Conservation (phyloP, 2,329 filamentous ascomycete genomes). For the Stagonosporopsis cucurbitacearum region DNA sequence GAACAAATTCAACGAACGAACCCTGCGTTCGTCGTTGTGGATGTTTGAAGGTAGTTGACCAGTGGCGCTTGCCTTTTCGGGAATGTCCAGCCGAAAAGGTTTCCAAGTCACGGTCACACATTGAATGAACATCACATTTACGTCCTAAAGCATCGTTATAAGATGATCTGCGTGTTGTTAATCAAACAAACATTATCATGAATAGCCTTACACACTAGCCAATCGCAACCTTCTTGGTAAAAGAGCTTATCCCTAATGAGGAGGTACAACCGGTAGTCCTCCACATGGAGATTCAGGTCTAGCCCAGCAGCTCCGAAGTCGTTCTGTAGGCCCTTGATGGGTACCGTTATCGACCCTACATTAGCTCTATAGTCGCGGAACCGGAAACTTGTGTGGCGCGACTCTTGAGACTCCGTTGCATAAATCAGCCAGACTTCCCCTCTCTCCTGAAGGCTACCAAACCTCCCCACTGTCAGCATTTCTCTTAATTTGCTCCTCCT, state of each 20-base stretch:
- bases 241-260: conserved; percentile 6
- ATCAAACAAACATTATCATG: background rate
- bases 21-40: background rate
- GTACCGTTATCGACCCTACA: conserved; percentile 17
- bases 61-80: background rate
- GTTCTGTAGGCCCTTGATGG: conserved; percentile 5
- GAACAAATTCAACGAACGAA: background rate
- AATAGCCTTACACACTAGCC: background rate
- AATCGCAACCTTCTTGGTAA: background rate
- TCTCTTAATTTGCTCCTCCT: background rate
- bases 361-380: conserved; percentile 15
- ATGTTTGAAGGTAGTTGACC: background rate
- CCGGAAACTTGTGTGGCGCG: conserved; percentile 7
- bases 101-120: background rate
- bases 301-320: background rate
- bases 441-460: background rate
- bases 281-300: conserved; percentile 1
- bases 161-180: background rate
- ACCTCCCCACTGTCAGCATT: background rate
- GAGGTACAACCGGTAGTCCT: conserved; percentile 16
- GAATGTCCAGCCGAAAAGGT: conserved; percentile 5
- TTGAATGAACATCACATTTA: background rate
- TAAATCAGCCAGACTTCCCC: background rate
- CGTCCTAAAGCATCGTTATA: background rate
- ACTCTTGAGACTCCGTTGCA: background rate